A percentile compares a stretch with the other conserved stretches of the same genome.
Evolutionary conservation across 345 rosid genomes (phyloP).

Genomic region (Linum lewisii): DNA sequence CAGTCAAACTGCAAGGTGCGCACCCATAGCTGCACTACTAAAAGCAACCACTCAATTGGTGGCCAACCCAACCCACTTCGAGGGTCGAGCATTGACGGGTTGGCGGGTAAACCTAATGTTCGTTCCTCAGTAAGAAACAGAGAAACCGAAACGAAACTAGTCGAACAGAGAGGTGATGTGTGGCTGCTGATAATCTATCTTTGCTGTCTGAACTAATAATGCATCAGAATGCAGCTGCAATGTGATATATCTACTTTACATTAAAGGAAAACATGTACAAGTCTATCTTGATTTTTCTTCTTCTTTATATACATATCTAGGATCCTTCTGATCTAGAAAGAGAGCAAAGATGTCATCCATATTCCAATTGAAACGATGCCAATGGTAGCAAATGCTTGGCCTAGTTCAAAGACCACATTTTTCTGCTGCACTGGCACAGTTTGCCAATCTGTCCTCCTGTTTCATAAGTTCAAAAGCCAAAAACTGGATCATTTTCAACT

Average conservation of each 20-base stretch:
- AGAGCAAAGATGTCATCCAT: constrained; percentile 65
- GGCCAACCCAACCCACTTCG: too few species aligned
- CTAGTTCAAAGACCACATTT: constrained; percentile 44
- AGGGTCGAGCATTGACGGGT: too few species aligned
- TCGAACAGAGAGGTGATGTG: too few species aligned
- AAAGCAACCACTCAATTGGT: too few species aligned
- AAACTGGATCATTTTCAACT: not conserved
- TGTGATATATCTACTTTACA: constrained; percentile 2
- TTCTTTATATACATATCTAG: constrained; percentile 19
- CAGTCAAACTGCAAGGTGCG: too few species aligned
- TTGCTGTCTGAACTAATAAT: not conserved
- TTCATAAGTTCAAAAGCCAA: not conserved
- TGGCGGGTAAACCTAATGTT: too few species aligned
- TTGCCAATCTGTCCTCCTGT: constrained; percentile 71
- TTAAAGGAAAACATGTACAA: constrained; percentile 13
- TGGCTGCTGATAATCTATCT: too few species aligned
- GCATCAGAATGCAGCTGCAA: not conserved
- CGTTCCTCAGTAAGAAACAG: too few species aligned
- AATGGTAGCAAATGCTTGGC: constrained; percentile 68
- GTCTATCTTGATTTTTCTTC: constrained; percentile 8
- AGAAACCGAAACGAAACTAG: too few species aligned
- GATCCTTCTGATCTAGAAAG: constrained; percentile 20
- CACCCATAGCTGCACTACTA: too few species aligned
- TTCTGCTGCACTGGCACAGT: constrained; percentile 48
- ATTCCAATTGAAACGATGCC: constrained; percentile 65